A percentile compares a stretch with the other conserved stretches of the same genome.
Evolutionary conservation across 2,329 filamentous ascomycete genomes (phyloP).

Genomic region (Diaporthe vaccinii): DNA sequence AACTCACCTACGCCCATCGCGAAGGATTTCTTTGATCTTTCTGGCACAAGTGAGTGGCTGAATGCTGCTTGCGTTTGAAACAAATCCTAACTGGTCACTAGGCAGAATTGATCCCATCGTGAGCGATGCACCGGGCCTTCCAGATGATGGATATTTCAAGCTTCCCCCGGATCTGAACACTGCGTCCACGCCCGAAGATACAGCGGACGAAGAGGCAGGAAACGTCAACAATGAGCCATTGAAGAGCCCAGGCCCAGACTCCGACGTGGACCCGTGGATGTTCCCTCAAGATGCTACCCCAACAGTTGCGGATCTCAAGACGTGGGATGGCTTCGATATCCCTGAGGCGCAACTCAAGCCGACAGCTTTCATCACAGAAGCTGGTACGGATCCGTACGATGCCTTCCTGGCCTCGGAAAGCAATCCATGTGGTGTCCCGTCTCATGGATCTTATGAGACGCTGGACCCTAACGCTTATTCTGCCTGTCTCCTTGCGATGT

Average conservation of each 20-base stretch:
- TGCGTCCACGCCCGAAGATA: background rate
- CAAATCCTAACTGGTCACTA: background rate
- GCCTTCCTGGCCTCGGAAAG: constrained; percentile 63
- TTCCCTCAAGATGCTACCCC: constrained; percentile 50
- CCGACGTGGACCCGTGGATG: constrained; percentile 63
- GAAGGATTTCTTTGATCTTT: constrained; percentile 59
- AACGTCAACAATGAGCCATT: constrained; percentile 19
- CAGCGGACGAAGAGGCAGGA: constrained; percentile 17
- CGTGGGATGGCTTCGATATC: constrained; percentile 77
- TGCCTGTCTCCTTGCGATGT: constrained; percentile 73
- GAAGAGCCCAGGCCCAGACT: constrained; percentile 15
- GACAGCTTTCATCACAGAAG: constrained; percentile 75
- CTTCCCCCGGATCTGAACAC: constrained; percentile 51
- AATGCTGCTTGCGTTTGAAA: background rate
- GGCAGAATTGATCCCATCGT: constrained; percentile 32
- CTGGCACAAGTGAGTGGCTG: constrained; percentile 50
- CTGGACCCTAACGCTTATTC: constrained; percentile 65
- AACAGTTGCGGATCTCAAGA: constrained; percentile 64
- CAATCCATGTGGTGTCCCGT: constrained; percentile 56
- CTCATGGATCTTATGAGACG: constrained; percentile 54
- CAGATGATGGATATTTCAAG: constrained; percentile 48
- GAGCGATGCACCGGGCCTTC: constrained; percentile 4
- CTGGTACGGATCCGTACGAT: constrained; percentile 76
- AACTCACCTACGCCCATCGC: constrained; percentile 45
- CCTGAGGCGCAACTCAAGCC: constrained; percentile 53